These are phyloP conservation scores for Zea luxurians DNA, from an alignment of 176 grass and related monocot species.

Conservation along the genomic window DNA sequence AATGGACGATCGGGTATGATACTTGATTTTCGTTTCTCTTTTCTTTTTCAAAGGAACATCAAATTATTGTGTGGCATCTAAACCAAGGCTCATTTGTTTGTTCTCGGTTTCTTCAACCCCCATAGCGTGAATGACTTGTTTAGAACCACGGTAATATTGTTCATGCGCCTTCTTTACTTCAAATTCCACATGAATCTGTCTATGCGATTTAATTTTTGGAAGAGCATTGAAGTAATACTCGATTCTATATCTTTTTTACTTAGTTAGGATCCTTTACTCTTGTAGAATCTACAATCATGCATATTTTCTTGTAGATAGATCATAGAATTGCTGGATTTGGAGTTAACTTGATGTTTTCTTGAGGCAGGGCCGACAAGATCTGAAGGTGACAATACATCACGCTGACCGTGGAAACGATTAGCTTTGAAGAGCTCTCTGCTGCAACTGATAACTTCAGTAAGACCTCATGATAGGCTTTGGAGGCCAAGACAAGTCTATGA, in stretches of 20 bases:
- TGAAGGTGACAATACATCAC: background rate
- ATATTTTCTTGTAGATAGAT: background rate
- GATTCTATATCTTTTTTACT: background rate
- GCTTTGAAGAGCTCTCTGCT: conserved; percentile 6
- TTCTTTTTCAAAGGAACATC: background rate
- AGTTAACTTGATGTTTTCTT: background rate
- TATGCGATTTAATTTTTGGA: background rate
- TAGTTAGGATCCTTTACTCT: background rate
- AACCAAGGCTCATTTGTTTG: background rate
- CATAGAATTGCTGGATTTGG: background rate
- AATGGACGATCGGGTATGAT: background rate
- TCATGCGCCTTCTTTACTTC: background rate
- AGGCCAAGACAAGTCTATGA: conserved; percentile 21
- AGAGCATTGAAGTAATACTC: background rate
- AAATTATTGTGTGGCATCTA: background rate
- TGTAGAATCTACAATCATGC: background rate
- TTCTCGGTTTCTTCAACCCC: background rate
- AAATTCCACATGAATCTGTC: background rate
- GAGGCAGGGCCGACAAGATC: background rate
- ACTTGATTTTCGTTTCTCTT: background rate
- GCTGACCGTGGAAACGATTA: conserved; percentile 10
- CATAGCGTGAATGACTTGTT: background rate
- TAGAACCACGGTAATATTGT: background rate
- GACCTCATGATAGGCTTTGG: conserved; percentile 15
- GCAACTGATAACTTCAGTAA: conserved; percentile 11